Evolutionary conservation across 2,329 filamentous ascomycete species (phyloP), one percentile per base, ranked within the genome.

Genomic region (Microascus cirrosus): DNA sequence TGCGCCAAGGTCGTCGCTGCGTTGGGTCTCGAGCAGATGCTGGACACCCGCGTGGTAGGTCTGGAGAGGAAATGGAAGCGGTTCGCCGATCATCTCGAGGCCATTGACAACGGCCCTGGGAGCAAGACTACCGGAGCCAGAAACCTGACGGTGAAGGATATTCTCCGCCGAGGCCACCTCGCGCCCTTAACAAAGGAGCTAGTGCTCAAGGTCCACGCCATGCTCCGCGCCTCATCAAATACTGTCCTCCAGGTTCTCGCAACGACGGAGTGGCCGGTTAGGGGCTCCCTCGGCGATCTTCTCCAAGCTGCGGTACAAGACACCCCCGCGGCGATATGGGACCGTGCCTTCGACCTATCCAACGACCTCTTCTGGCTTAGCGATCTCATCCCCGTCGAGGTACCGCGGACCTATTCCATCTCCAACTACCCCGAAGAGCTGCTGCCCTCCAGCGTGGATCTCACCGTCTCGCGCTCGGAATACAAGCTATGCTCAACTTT

Each of bases 1-100:
- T 79, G 76, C 55, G 77, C 77, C 20, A 81, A 81, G 61, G 75
- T 81, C 11, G 77, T 75, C 2, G 73, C 77, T 0, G 77, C 77
- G 0, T 69, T 81, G 1, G 78, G 78, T 0, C 67, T 81, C 0
- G 77, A 77, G 35, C 65, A 70, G 2, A 71, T 74, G 59, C 70
- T 81, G 1, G 73, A 77, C n/a, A 64, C 70, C 8, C 63, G 68
- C 0, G 68, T 79, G 0, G 28, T 32, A 32, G 62, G 67, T 0
- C 67, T 76, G 0, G 69, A 71, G 10, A 66, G 66, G 2, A 68
- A 66, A 4, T 81, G 78, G 78, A 66, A 70, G 4, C 71, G 77
- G 2, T 80, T 80, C 22, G 70, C 75, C 0, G 68, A 70, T 3
- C 78, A 80, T 58, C 61, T 80, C 0, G 70, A 73, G 1, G 69